Percentiles rank a stretch among this genome's conserved stretches.
Conservation (phyloP, 2,329 filamentous ascomycete species). For the Cladosporium sp. region DNA sequence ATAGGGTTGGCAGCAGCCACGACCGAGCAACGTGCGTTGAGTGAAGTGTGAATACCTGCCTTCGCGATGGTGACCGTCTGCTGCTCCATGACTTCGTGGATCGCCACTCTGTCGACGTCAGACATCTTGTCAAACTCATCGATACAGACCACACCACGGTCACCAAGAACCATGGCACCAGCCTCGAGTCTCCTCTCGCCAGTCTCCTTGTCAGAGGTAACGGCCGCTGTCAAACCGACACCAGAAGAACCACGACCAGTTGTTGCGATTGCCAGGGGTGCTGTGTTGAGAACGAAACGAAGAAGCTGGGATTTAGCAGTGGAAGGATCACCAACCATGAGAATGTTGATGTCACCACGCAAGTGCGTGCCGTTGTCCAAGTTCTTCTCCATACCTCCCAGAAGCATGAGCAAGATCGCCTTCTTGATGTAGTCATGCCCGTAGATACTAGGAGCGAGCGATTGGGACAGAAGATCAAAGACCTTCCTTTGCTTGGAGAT, state of each 20-base stretch:
- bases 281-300: conserved; percentile 94
- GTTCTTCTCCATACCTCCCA: conserved; percentile 97
- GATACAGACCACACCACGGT: conserved; percentile 96
- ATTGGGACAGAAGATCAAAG: conserved; percentile 89
- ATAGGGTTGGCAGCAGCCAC: conserved; percentile 96
- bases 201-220: conserved; percentile 95
- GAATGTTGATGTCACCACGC: conserved; percentile 96
- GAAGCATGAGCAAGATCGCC: conserved; percentile 88
- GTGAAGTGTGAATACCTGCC: conserved; percentile 92
- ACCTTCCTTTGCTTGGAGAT: conserved; percentile 90
- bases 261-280: conserved; percentile 91
- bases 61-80: conserved; percentile 99
- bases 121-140: conserved; percentile 99
- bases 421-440: conserved; percentile 98
- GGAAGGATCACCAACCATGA: conserved; percentile 98
- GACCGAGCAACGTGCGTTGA: conserved; percentile 95
- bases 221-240: conserved; percentile 93
- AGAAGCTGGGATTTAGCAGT: conserved; percentile 98
- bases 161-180: conserved; percentile 96
- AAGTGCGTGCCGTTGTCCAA: conserved; percentile 96
- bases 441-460: conserved; percentile 91
- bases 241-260: conserved; percentile 92
- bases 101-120: conserved; percentile 93
- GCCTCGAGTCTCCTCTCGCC: conserved; percentile 91
- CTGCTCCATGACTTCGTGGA: conserved; percentile 99